phyloP scores from a whole-genome alignment of 2,329 filamentous ascomycete genomes.

The Neocucurbitaria cava region DNA sequence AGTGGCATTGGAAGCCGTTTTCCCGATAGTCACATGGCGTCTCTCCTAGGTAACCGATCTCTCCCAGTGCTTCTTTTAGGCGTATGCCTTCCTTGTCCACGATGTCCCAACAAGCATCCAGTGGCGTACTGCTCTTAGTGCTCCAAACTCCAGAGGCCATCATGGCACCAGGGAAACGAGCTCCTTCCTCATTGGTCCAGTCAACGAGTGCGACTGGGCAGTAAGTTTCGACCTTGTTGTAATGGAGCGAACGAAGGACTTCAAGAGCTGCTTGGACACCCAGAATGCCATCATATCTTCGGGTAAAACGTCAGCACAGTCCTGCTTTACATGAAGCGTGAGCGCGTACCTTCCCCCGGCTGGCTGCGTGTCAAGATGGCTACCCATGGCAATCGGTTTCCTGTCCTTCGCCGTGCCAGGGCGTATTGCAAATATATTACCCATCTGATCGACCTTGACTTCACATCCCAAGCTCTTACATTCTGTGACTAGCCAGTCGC shows the following conservation, averaged over 20 bases:
- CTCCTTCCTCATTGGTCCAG: constrained; percentile 83
- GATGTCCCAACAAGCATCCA: constrained; percentile 36
- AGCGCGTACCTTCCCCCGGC: constrained; percentile 31
- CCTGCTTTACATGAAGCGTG: not conserved
- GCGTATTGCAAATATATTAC: constrained; percentile 43
- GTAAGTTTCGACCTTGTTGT: constrained; percentile 49
- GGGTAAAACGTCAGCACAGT: not conserved
- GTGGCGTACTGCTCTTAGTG: constrained; percentile 56
- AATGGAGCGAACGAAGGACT: constrained; percentile 46
- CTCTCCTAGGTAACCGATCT: constrained; percentile 42
- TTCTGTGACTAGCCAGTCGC: constrained; percentile 41
- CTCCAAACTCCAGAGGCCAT: constrained; percentile 75
- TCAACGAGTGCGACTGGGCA: constrained; percentile 75
- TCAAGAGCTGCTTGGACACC: constrained; percentile 68
- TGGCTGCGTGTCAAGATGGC: constrained; percentile 63
- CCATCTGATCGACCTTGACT: constrained; percentile 45
- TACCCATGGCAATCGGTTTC: constrained; percentile 49
- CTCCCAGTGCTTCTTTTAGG: constrained; percentile 36
- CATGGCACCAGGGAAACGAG: constrained; percentile 77
- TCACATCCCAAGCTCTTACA: constrained; percentile 36
- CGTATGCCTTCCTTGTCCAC: constrained; percentile 62
- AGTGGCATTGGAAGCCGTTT: constrained; percentile 73
- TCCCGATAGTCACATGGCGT: constrained; percentile 62
- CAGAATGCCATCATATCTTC: constrained; percentile 75
- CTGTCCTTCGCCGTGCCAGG: constrained; percentile 54